A percentile compares a stretch with the other conserved stretches of the same genome.
These are phyloP conservation scores for Athelia sp. DNA, from an alignment of 1,284 basidiomycete species.

Conservation along the genomic window DNA sequence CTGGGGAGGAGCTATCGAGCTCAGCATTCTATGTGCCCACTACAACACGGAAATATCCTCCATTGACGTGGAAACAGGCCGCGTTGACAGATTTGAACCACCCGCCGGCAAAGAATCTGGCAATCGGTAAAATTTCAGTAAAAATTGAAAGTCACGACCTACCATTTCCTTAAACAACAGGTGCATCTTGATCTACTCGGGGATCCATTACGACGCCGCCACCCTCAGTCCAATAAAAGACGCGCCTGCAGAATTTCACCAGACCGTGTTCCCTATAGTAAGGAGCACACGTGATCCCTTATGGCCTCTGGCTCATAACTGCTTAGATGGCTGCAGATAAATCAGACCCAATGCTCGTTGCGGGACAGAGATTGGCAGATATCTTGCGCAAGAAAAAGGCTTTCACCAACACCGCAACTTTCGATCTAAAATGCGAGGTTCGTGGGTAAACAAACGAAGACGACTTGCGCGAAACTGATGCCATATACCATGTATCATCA, in stretches of 20 bases:
- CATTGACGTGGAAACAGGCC: constrained; percentile 87
- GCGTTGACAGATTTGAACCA: constrained; percentile 81
- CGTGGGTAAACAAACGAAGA: background rate
- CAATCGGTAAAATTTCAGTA: constrained; percentile 21
- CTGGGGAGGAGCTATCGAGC: constrained; percentile 94
- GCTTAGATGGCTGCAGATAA: constrained; percentile 25
- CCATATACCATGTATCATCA: constrained; percentile 21
- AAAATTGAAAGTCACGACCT: constrained; percentile 3
- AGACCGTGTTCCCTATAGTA: constrained; percentile 73
- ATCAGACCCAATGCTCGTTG: constrained; percentile 55
- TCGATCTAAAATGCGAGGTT: constrained; percentile 82
- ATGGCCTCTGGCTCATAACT: constrained; percentile 16
- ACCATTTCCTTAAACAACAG: constrained; percentile 25
- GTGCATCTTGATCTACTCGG: constrained; percentile 82
- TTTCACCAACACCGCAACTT: constrained; percentile 88
- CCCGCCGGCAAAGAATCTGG: constrained; percentile 27
- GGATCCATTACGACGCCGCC: constrained; percentile 91
- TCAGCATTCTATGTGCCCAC: constrained; percentile 76
- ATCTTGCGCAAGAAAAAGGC: constrained; percentile 72
- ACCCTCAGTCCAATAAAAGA: constrained; percentile 74
- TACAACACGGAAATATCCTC: constrained; percentile 84
- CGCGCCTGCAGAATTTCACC: constrained; percentile 82
- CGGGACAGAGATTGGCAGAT: constrained; percentile 68
- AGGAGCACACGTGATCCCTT: constrained; percentile 8
- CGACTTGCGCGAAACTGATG: background rate